phyloP scores from a whole-genome alignment of 768 basidiomycete species.

The Mycena alexandri region DNA sequence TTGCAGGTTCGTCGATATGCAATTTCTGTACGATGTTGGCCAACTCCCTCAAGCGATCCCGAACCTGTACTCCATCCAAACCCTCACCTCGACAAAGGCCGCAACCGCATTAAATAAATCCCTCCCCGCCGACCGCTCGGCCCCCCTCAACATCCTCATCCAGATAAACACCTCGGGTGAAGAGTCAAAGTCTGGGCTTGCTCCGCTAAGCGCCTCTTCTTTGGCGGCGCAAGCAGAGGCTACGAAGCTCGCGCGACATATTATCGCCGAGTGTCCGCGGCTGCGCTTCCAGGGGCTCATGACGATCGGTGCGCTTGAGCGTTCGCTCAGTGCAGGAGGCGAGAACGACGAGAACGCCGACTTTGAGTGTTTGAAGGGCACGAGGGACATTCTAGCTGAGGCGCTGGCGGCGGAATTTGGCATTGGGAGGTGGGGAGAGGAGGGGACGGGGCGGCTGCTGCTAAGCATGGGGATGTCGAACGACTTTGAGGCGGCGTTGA shows the following conservation, averaged over 20 bases:
- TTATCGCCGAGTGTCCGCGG: slow-evolving; percentile 79
- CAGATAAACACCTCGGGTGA: slow-evolving; percentile 98
- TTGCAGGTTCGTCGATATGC: slow-evolving; percentile 70
- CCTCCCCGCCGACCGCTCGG: slow-evolving; percentile 65
- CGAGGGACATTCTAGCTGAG: slow-evolving; percentile 66
- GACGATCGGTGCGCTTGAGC: slow-evolving; percentile 92
- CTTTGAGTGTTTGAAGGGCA: slow-evolving; percentile 65
- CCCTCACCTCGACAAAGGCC: slow-evolving; percentile 83
- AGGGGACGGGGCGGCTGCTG: slow-evolving; percentile 46
- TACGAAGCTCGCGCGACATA: slow-evolving; percentile 73
- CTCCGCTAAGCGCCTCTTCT: slow-evolving; percentile 62
- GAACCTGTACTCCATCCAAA: slow-evolving; percentile 90
- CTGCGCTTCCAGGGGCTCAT: slow-evolving; percentile 89
- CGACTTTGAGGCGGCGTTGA: slow-evolving; percentile 85
- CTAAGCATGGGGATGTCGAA: slow-evolving; percentile 88
- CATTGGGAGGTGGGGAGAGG: slow-evolving; percentile 49
- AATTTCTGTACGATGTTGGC: neutral
- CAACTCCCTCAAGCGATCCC: slow-evolving; percentile 73
- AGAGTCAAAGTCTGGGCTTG: slow-evolving; percentile 87
- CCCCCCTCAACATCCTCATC: slow-evolving; percentile 83
- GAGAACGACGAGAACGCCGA: slow-evolving; percentile 56
- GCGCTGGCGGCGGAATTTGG: slow-evolving; percentile 46
- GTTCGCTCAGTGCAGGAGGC: slow-evolving; percentile 66
- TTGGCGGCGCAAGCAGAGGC: slow-evolving; percentile 63
- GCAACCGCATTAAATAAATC: slow-evolving; percentile 85